Percentiles rank a stretch among this genome's conserved stretches.
These are phyloP conservation scores for Plasmodium coatneyi DNA, from an alignment of 169 alveolate genomes.

Conservation along the genomic window DNA sequence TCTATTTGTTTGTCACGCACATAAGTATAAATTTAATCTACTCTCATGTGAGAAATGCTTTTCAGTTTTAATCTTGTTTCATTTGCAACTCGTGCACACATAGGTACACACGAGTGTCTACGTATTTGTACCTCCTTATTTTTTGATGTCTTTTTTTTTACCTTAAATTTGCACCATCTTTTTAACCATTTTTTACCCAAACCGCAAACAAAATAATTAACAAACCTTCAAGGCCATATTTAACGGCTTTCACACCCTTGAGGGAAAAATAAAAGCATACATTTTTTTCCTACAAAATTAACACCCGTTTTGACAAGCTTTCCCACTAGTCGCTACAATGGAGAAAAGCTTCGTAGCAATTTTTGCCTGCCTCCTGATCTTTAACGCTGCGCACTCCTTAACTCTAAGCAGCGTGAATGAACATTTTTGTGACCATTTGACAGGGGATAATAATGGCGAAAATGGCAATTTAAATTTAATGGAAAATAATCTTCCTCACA, in stretches of 20 bases:
- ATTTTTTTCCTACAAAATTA: neutral
- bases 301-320: neutral
- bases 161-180: neutral
- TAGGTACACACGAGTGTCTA: neutral
- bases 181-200: neutral
- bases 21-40: slow-evolving; percentile 3
- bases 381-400: neutral
- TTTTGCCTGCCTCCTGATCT: neutral
- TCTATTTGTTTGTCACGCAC: neutral
- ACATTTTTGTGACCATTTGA: neutral
- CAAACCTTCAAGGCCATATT: neutral
- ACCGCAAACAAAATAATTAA: neutral
- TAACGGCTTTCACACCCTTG: neutral
- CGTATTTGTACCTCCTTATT: neutral
- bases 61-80: slow-evolving; percentile 1
- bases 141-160: neutral
- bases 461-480: slow-evolving; percentile 1
- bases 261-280: neutral
- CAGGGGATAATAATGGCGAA: neutral
- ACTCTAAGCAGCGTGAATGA: slow-evolving; percentile 11
- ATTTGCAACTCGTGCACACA: neutral
- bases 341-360: slow-evolving; percentile 3
- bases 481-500: neutral
- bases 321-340: slow-evolving; percentile 17
- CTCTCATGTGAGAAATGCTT: neutral